Percentiles rank a stretch among this genome's conserved stretches.
These are phyloP conservation scores for Mucor lusitanicus DNA, from an alignment of 371 early-diverging fungal genomes.

Conservation along the genomic window DNA sequence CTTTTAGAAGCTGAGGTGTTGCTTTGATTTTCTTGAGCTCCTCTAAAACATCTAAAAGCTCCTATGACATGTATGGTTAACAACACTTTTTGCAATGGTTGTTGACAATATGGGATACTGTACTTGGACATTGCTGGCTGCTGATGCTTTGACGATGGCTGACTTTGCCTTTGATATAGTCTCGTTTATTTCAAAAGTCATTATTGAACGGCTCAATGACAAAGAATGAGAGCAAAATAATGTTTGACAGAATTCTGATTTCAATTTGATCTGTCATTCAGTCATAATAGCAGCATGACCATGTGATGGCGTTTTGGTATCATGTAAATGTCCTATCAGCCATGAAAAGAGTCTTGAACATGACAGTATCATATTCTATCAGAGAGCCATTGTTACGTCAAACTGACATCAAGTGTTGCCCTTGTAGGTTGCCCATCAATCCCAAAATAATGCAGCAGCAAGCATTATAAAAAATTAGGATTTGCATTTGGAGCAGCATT, in stretches of 20 bases:
- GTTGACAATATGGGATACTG: neutral
- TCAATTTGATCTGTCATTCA: neutral
- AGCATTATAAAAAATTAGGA: too few species aligned
- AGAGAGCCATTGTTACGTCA: too few species aligned
- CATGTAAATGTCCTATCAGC: too few species aligned
- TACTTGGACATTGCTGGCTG: neutral
- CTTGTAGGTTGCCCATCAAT: too few species aligned
- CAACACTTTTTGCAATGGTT: too few species aligned
- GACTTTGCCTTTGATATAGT: neutral
- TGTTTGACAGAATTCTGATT: neutral
- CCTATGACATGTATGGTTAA: neutral
- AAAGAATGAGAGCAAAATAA: neutral
- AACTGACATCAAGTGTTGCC: too few species aligned
- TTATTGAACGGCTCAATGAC: neutral
- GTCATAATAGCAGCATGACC: too few species aligned
- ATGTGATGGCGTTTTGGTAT: too few species aligned
- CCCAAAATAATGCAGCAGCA: too few species aligned
- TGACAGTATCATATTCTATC: too few species aligned
- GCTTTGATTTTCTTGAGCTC: conserved; percentile 7
- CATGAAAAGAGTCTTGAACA: too few species aligned
- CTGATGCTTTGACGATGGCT: neutral
- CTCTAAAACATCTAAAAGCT: neutral
- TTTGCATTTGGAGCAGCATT: too few species aligned
- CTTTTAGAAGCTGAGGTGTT: conserved; percentile 21
- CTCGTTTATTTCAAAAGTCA: neutral